Evolutionary conservation across 192 early-diverging fungal genomes (phyloP).

Genomic region (Pilaira anomala): DNA sequence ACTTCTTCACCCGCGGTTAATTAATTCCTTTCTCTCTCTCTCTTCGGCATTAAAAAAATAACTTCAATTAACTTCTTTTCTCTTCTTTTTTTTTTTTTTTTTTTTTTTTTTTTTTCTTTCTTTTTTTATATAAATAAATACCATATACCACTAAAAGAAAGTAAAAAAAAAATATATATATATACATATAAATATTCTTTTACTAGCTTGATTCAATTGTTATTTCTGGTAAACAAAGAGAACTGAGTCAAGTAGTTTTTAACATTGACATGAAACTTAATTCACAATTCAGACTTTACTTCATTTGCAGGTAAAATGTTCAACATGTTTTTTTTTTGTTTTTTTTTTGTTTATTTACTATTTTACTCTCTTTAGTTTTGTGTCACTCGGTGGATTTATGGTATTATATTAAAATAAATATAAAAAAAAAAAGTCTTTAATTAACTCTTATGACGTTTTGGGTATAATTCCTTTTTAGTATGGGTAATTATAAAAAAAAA

Average conservation of each 20-base stretch:
- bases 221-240: slow-evolving; percentile 7
- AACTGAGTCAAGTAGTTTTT: too few relatives aligned
- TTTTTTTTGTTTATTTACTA: too few relatives aligned
- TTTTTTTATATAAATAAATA: not conserved
- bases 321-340: not conserved
- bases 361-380: slow-evolving; percentile 14
- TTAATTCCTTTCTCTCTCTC: not conserved
- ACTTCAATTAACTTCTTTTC: not conserved
- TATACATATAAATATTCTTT: not conserved
- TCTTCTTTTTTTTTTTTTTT: too few relatives aligned
- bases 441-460: not conserved
- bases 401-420: slow-evolving; percentile 9
- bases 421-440: not conserved
- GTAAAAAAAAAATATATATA: too few relatives aligned
- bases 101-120: not conserved
- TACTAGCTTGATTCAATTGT: slow-evolving; percentile 7
- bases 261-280: not conserved
- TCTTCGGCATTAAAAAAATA: not conserved
- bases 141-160: not conserved
- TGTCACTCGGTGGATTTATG: slow-evolving; percentile 29
- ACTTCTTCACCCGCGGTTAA: not conserved
- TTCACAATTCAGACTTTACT: slow-evolving; percentile 11
- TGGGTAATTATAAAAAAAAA: slow-evolving; percentile 9
- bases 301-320: slow-evolving; percentile 16
- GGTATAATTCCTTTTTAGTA: slow-evolving; percentile 9